These are phyloP conservation scores for Hymenoscyphus fraxineus DNA, from an alignment of 2,329 filamentous ascomycete species.

Conservation along the genomic window DNA sequence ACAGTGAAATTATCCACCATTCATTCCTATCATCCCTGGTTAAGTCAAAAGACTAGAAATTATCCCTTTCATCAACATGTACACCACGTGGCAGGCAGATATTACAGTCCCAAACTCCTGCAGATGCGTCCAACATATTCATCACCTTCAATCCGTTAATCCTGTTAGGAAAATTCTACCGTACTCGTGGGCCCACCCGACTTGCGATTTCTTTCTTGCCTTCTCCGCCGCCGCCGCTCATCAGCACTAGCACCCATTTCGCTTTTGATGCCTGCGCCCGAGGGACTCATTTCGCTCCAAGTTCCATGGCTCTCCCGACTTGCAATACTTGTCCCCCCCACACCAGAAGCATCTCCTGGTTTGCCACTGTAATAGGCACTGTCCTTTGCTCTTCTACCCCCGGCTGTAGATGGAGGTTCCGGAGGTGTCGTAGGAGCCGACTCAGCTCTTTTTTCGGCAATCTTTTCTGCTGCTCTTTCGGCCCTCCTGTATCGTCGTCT, in stretches of 20 bases:
- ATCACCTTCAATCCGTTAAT: conserved; percentile 4
- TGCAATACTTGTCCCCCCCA: conserved; percentile 22
- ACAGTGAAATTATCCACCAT: background rate
- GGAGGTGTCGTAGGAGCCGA: conserved; percentile 39
- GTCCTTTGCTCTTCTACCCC: conserved; percentile 49
- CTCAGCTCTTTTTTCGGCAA: conserved; percentile 37
- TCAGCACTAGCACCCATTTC: conserved; percentile 37
- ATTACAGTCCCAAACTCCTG: conserved; percentile 10
- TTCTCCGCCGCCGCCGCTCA: conserved; percentile 52
- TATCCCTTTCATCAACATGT: conserved; percentile 3
- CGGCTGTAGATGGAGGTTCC: conserved; percentile 54
- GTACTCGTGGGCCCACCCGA: conserved; percentile 13
- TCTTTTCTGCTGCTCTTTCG: conserved; percentile 43
- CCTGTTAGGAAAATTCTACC: conserved; percentile 24
- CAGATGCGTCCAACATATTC: conserved; percentile 12
- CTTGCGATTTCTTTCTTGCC: conserved; percentile 46
- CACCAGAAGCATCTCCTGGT: conserved; percentile 25
- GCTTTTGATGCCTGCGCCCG: conserved; percentile 9
- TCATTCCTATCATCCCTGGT: conserved; percentile 5
- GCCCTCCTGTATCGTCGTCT: conserved; percentile 53
- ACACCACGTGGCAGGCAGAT: conserved; percentile 1
- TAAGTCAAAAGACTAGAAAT: conserved; percentile 5
- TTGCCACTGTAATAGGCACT: conserved; percentile 58
- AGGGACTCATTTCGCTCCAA: conserved; percentile 34
- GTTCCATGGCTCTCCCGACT: conserved; percentile 33